Conservation (phyloP, 495 filamentous ascomycete genomes). For the Penicillium turbatum region DNA sequence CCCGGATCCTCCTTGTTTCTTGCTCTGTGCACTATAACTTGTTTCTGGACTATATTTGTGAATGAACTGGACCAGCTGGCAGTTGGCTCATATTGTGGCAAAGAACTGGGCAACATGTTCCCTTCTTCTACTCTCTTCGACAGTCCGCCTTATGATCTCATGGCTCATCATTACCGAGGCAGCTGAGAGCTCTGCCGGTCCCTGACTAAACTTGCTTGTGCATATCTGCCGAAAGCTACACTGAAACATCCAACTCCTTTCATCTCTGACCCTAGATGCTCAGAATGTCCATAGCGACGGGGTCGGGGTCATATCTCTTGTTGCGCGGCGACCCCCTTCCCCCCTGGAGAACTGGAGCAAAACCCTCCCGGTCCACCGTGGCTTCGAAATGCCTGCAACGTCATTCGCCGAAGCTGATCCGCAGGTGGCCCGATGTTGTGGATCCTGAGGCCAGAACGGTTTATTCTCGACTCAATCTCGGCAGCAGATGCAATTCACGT, state of each 20-base stretch:
- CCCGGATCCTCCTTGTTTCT: not conserved
- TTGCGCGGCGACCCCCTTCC: not conserved
- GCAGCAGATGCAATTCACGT: not conserved
- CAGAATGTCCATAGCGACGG: not conserved
- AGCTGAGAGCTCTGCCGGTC: not conserved
- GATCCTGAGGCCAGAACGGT: slow-evolving; percentile 9
- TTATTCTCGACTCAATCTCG: slow-evolving; percentile 3
- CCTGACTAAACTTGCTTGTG: not conserved
- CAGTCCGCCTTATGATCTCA: slow-evolving; percentile 18
- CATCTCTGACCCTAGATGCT: not conserved
- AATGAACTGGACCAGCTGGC: not conserved
- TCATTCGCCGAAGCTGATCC: slow-evolving; percentile 20
- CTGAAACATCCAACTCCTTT: not conserved
- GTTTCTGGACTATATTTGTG: not conserved
- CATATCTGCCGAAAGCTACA: not conserved
- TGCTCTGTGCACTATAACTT: not conserved
- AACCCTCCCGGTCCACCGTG: slow-evolving; percentile 16
- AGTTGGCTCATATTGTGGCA: not conserved
- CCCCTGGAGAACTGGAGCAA: slow-evolving; percentile 14
- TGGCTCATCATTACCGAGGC: slow-evolving; percentile 13
- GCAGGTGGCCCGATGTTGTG: slow-evolving; percentile 2
- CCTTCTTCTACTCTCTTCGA: not conserved
- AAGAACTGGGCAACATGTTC: not conserved
- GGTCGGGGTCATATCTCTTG: not conserved
- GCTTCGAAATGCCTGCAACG: slow-evolving; percentile 22